Percentiles rank a stretch among this genome's conserved stretches.
Conservation (phyloP, 306 rosid genomes). For the Vachellia pachyceras region DNA sequence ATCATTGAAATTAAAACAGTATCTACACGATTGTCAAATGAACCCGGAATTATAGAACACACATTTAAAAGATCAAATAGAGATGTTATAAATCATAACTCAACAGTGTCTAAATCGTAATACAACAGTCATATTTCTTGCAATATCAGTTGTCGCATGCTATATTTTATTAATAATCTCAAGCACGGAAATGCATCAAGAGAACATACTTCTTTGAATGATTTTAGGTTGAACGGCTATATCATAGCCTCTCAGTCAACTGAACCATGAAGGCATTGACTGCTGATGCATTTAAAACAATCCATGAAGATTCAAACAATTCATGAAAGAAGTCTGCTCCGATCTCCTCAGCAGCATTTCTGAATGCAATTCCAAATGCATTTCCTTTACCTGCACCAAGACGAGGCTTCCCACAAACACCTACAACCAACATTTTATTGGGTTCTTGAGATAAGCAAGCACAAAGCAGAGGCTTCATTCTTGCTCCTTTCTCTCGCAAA, state of each 20-base stretch:
- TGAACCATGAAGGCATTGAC: constrained; percentile 90
- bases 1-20: constrained; percentile 19
- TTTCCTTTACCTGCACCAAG: constrained; percentile 90
- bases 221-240: constrained; percentile 29
- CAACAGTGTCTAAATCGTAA: not conserved
- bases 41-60: not conserved
- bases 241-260: constrained; percentile 86
- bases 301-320: constrained; percentile 96
- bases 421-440: constrained; percentile 74
- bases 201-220: constrained; percentile 20
- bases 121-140: constrained; percentile 40
- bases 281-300: constrained; percentile 66
- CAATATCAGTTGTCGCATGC: constrained; percentile 27
- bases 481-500: constrained; percentile 86
- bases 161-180: constrained; percentile 40
- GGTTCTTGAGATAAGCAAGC: constrained; percentile 92
- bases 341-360: constrained; percentile 81
- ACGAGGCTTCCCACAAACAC: constrained; percentile 95
- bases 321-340: constrained; percentile 84
- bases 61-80: constrained; percentile 29
- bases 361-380: constrained; percentile 83
- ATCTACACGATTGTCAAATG: constrained; percentile 29
- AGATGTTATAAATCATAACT: constrained; percentile 33
- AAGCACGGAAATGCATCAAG: constrained; percentile 33
- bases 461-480: constrained; percentile 94